These are phyloP conservation scores for Gossypium stocksii DNA, from an alignment of 345 rosid genomes.

Conservation along the genomic window DNA sequence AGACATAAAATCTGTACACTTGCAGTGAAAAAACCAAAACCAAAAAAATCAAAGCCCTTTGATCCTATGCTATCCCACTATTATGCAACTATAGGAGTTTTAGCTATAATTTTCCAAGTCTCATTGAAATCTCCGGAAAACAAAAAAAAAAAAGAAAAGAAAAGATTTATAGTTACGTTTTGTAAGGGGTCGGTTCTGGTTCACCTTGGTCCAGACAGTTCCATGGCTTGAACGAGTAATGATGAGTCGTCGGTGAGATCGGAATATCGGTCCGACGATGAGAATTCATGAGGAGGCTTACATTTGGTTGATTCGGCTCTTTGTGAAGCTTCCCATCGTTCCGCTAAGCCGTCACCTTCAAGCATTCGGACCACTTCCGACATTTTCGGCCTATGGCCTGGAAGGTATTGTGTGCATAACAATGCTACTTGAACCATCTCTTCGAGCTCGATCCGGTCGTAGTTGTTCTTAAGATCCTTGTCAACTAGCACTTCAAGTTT, in stretches of 20 bases:
- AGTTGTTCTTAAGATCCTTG: conserved; percentile 73
- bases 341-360: conserved; percentile 96
- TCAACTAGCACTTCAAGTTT: conserved; percentile 81
- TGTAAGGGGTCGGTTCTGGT: background rate
- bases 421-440: conserved; percentile 93
- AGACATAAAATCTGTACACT: conserved; percentile 35
- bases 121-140: background rate
- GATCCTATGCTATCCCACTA: conserved; percentile 21
- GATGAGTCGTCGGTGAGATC: conserved; percentile 97
- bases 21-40: background rate
- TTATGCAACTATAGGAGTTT: conserved; percentile 23
- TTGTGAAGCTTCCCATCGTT: conserved; percentile 98
- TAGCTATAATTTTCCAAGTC: conserved; percentile 15
- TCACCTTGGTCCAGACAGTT: conserved; percentile 97
- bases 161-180: background rate
- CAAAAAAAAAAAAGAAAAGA: background rate
- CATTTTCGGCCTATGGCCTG: conserved; percentile 89
- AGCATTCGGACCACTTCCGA: conserved; percentile 97
- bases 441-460: conserved; percentile 86
- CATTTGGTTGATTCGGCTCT: conserved; percentile 56
- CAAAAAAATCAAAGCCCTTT: conserved; percentile 13
- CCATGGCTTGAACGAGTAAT: conserved; percentile 92
- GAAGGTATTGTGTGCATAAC: conserved; percentile 83
- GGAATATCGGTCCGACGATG: conserved; percentile 85
- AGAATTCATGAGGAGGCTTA: conserved; percentile 66